Base-by-base conservation (phyloP, 2,329 filamentous ascomycete species). In the Monilinia fructicola region DNA sequence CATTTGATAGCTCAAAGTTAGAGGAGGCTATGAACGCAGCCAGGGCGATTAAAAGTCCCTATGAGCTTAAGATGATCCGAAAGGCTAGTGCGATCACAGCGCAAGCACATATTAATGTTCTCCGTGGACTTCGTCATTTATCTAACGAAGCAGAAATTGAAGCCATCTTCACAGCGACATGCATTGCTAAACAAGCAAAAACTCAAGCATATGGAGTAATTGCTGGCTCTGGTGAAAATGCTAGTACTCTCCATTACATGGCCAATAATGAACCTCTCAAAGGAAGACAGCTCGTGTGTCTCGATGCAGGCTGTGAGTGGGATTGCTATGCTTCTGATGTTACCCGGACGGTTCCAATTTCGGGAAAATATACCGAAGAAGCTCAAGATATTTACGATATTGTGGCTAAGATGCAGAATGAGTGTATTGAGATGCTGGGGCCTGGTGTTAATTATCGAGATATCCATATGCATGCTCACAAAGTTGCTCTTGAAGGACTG, bases 241-340 rank as follows among this genome's bases (percentile, higher is more conserved):
- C 90, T 7, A 88, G 90, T 18, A 93, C 91, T 0, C 81, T 98
- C 52, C 95, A 99, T 78, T 99, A 99, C 77, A 84, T 85, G 54
- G 86, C 84, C 64, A 98, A 99, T 76, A 84, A 96, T 73, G 84
- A 90, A 72, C 79, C 87, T 1, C 84, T 98, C 23, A 79, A 80
- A 3, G 87, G 88, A 35, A 85, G 88, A 67, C 87, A 93, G 74
- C 83, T 93, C 40, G 80, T 98, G 42, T 88, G 96, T 26, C 81
- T 99, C 5, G 94, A 99, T 76, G 93, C 94, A 1, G 93, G 92
- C 2, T 90, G 88, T 71, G 94, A 98, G 78, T 96, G 88, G 78
- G 80, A 87, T 59, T 89, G 90, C 72, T 98, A 99, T 77, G 92
- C 92, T 40, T 91, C 90, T 67, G 94, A 98, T 77, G 87, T 98